phyloP scores from a whole-genome alignment of 208 protist species.

The Kentomonas sorsogonicus region DNA sequence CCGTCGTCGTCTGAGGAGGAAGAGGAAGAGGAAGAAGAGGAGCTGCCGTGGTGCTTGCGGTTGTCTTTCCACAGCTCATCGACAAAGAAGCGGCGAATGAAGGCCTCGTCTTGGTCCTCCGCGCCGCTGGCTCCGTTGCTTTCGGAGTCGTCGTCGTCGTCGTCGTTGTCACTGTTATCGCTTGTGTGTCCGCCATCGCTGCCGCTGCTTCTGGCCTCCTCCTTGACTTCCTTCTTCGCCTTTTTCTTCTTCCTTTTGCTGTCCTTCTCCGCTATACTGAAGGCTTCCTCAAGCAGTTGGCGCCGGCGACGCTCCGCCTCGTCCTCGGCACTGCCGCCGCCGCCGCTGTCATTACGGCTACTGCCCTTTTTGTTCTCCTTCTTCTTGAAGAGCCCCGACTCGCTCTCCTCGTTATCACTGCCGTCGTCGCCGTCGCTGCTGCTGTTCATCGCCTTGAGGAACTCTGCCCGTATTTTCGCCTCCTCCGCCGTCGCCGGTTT shows the following conservation, averaged over 20 bases:
- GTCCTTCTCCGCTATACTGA: constrained; percentile 8
- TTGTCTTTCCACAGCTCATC: constrained; percentile 50
- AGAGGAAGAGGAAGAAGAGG: no score
- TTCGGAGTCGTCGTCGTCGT: constrained; percentile 14
- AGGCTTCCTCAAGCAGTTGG: constrained; percentile 17
- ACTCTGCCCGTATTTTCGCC: constrained; percentile 52
- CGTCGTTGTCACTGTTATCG: constrained; percentile 6
- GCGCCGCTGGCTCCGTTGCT: no score
- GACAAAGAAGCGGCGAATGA: constrained; percentile 58
- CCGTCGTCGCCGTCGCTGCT: constrained; percentile 47
- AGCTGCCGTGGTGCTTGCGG: no score
- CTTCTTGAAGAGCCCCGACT: neutral
- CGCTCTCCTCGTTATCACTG: no score
- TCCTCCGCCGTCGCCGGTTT: constrained; percentile 63
- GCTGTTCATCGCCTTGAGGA: constrained; percentile 55
- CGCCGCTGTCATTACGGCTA: neutral
- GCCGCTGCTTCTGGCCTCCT: neutral
- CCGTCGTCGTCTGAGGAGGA: constrained; percentile 9
- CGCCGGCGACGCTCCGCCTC: neutral
- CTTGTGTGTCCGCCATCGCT: constrained; percentile 2
- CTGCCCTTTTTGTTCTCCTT: constrained; percentile 1
- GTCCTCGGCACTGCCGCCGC: neutral
- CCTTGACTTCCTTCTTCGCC: neutral
- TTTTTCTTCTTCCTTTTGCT: constrained; percentile 3
- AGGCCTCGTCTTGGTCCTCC: constrained; percentile 38